Conservation (phyloP, 371 early-diverging fungal species). For the Smittium mucronatum region DNA sequence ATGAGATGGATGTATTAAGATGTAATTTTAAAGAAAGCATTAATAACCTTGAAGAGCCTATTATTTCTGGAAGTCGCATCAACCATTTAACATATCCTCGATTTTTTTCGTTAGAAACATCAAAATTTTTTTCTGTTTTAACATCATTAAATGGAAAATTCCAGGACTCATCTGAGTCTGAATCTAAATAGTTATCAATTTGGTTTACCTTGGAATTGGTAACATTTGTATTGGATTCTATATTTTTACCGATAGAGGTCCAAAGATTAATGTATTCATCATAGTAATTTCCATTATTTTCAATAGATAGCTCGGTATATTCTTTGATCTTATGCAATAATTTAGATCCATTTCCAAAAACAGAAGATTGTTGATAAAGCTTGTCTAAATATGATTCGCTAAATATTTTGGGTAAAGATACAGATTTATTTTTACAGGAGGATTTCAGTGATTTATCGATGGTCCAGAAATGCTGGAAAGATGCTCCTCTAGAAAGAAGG, state of each 20-base stretch:
- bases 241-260: no score
- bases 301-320: background rate
- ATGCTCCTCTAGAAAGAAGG: conserved; percentile 6
- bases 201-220: no score
- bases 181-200: no score
- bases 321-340: background rate
- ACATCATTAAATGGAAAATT: background rate
- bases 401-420: background rate
- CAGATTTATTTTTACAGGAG: background rate
- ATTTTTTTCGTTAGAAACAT: background rate
- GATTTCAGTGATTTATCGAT: conserved; percentile 2
- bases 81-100: conserved; percentile 4
- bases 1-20: background rate
- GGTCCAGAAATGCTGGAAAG: conserved; percentile 6
- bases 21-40: background rate
- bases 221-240: no score
- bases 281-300: background rate
- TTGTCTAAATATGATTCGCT: conserved; percentile 1
- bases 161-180: background rate
- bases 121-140: background rate
- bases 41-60: background rate
- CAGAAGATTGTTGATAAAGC: background rate
- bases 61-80: conserved; percentile 2
- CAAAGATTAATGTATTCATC: conserved; percentile 3
- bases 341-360: conserved; percentile 1